These are phyloP conservation scores for Lecanicillium sp. DNA, from an alignment of 2,329 filamentous ascomycete species.

Conservation along the genomic window DNA sequence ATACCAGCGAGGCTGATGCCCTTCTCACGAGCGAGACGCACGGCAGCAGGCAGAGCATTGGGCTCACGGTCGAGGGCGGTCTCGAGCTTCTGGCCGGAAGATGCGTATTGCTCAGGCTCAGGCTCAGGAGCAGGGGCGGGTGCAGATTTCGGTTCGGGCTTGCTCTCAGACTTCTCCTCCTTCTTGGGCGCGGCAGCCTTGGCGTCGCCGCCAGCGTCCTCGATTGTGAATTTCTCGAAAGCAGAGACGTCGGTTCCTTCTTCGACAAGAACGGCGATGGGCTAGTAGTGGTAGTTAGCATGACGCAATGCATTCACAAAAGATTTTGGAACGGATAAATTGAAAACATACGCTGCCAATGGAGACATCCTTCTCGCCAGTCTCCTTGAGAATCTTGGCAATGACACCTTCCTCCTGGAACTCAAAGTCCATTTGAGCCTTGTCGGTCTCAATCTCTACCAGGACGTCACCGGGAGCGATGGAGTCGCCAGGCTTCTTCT, in stretches of 20 bases:
- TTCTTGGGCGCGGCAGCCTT: slow-evolving; percentile 56
- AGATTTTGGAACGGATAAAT: slow-evolving; percentile 3
- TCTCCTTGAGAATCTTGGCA: slow-evolving; percentile 87
- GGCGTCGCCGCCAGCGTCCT: slow-evolving; percentile 81
- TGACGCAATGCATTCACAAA: no score
- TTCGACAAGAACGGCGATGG: slow-evolving; percentile 91
- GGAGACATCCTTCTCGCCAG: slow-evolving; percentile 85
- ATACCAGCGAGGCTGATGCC: slow-evolving; percentile 67
- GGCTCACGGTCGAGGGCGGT: slow-evolving; percentile 76
- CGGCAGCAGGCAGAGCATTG: slow-evolving; percentile 62
- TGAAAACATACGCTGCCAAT: slow-evolving; percentile 77
- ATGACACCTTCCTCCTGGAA: slow-evolving; percentile 97
- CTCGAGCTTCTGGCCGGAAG: slow-evolving; percentile 70
- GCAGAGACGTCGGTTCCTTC: slow-evolving; percentile 80
- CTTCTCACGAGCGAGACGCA: slow-evolving; percentile 78
- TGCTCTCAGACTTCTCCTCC: slow-evolving; percentile 56
- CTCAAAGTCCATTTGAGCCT: slow-evolving; percentile 99
- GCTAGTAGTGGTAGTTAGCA: slow-evolving; percentile 46
- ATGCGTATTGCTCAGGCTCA: slow-evolving; percentile 62
- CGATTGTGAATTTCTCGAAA: slow-evolving; percentile 80
- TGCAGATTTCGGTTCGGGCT: slow-evolving; percentile 42
- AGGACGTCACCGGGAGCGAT: slow-evolving; percentile 89
- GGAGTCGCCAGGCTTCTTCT: slow-evolving; percentile 89
- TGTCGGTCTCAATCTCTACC: slow-evolving; percentile 98
- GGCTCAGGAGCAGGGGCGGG: slow-evolving; percentile 27